These are phyloP conservation scores for Podospora didyma DNA, from an alignment of 495 filamentous ascomycete genomes.

Conservation along the genomic window DNA sequence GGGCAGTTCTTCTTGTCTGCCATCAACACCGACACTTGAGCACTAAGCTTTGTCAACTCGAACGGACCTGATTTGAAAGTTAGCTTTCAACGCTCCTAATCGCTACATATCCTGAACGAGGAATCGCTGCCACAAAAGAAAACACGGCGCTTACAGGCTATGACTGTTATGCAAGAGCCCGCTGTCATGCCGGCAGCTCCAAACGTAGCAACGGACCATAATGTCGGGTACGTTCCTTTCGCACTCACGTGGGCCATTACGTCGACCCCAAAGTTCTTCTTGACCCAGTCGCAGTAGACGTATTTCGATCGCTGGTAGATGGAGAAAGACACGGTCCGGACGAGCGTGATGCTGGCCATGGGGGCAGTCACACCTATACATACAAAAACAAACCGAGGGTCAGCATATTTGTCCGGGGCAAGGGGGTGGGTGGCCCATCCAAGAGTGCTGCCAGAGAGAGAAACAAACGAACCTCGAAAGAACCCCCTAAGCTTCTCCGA, in stretches of 20 bases:
- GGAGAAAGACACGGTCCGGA: conserved; percentile 89
- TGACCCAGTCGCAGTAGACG: conserved; percentile 63
- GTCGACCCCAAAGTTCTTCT: conserved; percentile 59
- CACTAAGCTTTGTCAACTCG: conserved; percentile 87
- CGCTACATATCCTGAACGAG: background rate
- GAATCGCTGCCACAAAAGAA: background rate
- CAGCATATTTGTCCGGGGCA: no score
- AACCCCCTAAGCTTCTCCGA: conserved; percentile 71
- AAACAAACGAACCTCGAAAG: conserved; percentile 59
- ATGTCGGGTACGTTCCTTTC: conserved; percentile 62
- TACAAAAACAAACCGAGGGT: no score
- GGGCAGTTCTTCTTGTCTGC: conserved; percentile 58
- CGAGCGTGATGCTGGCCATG: conserved; percentile 80
- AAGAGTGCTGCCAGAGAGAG: background rate
- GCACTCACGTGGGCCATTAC: conserved; percentile 69
- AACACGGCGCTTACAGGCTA: conserved; percentile 66
- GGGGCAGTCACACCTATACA: conserved; percentile 75
- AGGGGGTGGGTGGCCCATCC: no score
- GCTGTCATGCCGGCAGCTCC: conserved; percentile 73
- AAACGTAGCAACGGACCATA: conserved; percentile 69
- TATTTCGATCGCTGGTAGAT: conserved; percentile 86
- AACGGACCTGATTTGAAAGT: conserved; percentile 64
- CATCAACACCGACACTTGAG: conserved; percentile 84
- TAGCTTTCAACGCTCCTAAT: background rate
- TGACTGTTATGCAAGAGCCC: conserved; percentile 72